These are phyloP conservation scores for Candida stauntonica DNA, from an alignment of 805 yeast species.

Conservation along the genomic window DNA sequence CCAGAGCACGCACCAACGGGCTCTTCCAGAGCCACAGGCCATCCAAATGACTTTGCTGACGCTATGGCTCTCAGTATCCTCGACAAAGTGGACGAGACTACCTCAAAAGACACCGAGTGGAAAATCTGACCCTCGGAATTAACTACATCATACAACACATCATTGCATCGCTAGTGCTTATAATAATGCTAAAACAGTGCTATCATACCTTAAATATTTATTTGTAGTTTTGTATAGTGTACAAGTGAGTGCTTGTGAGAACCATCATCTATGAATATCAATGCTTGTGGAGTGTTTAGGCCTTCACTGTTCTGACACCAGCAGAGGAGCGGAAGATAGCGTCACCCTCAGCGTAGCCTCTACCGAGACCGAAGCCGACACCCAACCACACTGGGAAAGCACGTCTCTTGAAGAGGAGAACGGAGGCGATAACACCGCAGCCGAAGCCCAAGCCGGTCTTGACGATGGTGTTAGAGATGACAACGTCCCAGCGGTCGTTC, in stretches of 20 bases:
- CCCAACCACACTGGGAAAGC: slow-evolving; percentile 98
- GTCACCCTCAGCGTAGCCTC: slow-evolving; percentile 98
- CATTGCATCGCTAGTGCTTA: not conserved
- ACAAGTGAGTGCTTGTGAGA: not conserved
- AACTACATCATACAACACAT: not conserved
- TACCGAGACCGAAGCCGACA: slow-evolving; percentile 94
- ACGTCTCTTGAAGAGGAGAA: slow-evolving; percentile 85
- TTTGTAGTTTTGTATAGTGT: not conserved
- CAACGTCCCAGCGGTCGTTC: slow-evolving; percentile 90
- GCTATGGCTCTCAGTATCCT: slow-evolving; percentile 27
- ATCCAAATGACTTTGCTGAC: slow-evolving; percentile 23
- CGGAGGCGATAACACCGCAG: slow-evolving; percentile 91
- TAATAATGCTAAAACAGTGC: too few relatives aligned
- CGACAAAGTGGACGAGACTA: slow-evolving; percentile 22
- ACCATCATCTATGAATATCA: slow-evolving; percentile 3
- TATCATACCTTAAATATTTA: too few relatives aligned
- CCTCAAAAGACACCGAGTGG: slow-evolving; percentile 20
- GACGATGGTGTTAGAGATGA: slow-evolving; percentile 87
- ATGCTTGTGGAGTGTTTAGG: slow-evolving; percentile 33
- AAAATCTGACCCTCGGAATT: slow-evolving; percentile 21
- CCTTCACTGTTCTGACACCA: slow-evolving; percentile 71
- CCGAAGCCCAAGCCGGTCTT: slow-evolving; percentile 97
- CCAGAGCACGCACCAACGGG: slow-evolving; percentile 1
- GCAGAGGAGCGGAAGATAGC: slow-evolving; percentile 86
- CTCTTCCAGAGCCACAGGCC: not conserved